phyloP scores from a whole-genome alignment of 257 asterid genomes.

The Plantago ovata region DNA sequence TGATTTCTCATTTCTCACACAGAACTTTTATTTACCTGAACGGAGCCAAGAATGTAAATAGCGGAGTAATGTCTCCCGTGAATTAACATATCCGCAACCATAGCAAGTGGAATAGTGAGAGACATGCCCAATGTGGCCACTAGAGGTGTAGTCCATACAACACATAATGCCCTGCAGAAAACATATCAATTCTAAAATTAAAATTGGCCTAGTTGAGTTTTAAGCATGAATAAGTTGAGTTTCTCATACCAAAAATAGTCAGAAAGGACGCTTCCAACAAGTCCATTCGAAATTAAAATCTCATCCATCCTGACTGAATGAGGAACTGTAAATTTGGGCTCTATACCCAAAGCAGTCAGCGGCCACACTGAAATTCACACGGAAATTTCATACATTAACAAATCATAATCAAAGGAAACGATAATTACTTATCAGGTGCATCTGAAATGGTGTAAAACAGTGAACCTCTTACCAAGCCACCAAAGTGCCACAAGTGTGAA shows the following conservation, averaged over 20 bases:
- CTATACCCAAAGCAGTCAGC: constrained; percentile 89
- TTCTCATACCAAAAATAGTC: constrained; percentile 85
- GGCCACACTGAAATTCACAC: constrained; percentile 82
- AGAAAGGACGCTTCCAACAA: constrained; percentile 86
- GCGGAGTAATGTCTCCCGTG: constrained; percentile 96
- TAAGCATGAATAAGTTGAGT: neutral
- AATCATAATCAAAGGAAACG: neutral
- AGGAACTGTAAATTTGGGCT: constrained; percentile 88
- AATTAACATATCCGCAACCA: constrained; percentile 94
- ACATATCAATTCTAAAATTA: constrained; percentile 14
- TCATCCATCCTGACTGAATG: constrained; percentile 90
- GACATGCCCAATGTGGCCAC: constrained; percentile 99
- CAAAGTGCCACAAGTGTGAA: constrained; percentile 87
- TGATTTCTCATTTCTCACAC: neutral
- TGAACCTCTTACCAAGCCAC: constrained; percentile 84
- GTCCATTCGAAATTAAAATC: constrained; percentile 88
- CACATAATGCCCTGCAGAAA: constrained; percentile 80
- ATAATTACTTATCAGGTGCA: neutral
- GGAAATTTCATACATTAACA: neutral
- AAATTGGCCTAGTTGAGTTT: neutral
- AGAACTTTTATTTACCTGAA: constrained; percentile 53
- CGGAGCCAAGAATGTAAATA: constrained; percentile 82
- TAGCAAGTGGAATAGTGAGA: constrained; percentile 96
- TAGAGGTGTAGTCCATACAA: constrained; percentile 97
- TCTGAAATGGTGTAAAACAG: neutral